A percentile compares a stretch with the other conserved stretches of the same genome.
Evolutionary conservation across 164 flowering plant genomes (phyloP).

Genomic region (Dillenia turbinata): DNA sequence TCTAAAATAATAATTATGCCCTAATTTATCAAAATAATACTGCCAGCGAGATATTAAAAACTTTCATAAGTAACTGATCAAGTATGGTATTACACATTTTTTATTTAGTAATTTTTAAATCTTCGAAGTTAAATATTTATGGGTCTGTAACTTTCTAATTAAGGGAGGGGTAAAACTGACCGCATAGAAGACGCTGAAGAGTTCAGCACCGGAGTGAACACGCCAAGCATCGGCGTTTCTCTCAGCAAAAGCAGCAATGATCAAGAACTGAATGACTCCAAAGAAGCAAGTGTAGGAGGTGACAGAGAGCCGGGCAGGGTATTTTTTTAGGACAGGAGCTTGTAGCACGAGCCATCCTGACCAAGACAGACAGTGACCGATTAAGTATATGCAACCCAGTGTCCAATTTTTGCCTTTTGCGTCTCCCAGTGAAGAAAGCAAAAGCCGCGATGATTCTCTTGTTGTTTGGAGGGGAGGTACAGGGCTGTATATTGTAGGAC

Average conservation of each 20-base stretch:
- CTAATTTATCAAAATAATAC: too few species aligned
- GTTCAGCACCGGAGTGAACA: constrained; percentile 72
- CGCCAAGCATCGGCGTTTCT: constrained; percentile 71
- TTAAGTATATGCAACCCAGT: constrained; percentile 79
- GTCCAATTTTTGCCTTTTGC: constrained; percentile 90
- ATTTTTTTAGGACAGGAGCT: constrained; percentile 88
- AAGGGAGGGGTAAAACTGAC: constrained; percentile 30
- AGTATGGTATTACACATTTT: too few species aligned
- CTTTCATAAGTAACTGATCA: too few species aligned
- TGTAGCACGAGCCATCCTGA: constrained; percentile 95
- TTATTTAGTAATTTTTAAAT: too few species aligned
- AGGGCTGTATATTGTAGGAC: constrained; percentile 78
- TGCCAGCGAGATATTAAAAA: too few species aligned
- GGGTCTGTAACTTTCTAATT: not conserved
- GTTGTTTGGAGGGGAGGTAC: constrained; percentile 24
- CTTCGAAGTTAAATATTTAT: too few species aligned
- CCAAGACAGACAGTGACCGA: constrained; percentile 97
- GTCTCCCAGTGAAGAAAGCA: constrained; percentile 44
- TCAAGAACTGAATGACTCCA: constrained; percentile 81
- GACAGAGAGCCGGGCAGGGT: constrained; percentile 93
- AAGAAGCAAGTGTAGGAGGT: constrained; percentile 95
- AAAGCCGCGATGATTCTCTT: constrained; percentile 8
- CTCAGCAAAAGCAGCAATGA: constrained; percentile 67
- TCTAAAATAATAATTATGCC: too few species aligned
- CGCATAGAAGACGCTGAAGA: constrained; percentile 89